phyloP scores from a whole-genome alignment of 768 basidiomycete genomes.

The Gloeopeniophorella convolvens region DNA sequence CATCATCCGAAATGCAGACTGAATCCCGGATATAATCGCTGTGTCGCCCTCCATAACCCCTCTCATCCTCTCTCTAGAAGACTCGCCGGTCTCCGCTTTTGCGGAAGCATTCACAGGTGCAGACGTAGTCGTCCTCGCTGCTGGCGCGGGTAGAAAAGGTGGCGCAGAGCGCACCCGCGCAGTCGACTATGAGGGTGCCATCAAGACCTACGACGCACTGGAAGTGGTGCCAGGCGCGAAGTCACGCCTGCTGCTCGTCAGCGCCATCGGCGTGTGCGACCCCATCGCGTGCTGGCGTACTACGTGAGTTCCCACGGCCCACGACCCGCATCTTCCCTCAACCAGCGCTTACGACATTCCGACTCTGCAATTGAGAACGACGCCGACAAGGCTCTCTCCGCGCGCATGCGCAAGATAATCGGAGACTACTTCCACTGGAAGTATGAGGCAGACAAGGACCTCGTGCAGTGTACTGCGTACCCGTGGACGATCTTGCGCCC shows the following conservation, averaged over 20 bases:
- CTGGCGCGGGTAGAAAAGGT: constrained; percentile 53
- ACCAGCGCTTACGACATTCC: background rate
- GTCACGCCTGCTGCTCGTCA: constrained; percentile 52
- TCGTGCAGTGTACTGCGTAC: constrained; percentile 44
- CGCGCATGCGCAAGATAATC: constrained; percentile 39
- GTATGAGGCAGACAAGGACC: constrained; percentile 37
- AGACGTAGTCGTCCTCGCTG: constrained; percentile 35
- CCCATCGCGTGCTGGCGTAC: constrained; percentile 41
- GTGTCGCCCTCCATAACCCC: constrained; percentile 37
- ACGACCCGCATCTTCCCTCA: background rate
- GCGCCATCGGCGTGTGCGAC: constrained; percentile 51
- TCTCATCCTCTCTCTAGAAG: constrained; percentile 51
- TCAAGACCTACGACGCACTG: constrained; percentile 67
- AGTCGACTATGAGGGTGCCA: constrained; percentile 56
- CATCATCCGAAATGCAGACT: constrained; percentile 44
- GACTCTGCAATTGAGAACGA: no score
- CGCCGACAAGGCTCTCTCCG: constrained; percentile 38
- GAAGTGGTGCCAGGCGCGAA: constrained; percentile 42
- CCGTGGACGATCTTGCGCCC: constrained; percentile 65
- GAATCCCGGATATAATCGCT: constrained; percentile 41
- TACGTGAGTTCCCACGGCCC: constrained; percentile 35
- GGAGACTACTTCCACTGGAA: constrained; percentile 37
- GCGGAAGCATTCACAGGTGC: constrained; percentile 35
- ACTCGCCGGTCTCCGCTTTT: constrained; percentile 40
- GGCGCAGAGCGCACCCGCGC: constrained; percentile 46